Base-by-base conservation (phyloP, 257 asterid genomes). In the Osmanthus fragrans region DNA sequence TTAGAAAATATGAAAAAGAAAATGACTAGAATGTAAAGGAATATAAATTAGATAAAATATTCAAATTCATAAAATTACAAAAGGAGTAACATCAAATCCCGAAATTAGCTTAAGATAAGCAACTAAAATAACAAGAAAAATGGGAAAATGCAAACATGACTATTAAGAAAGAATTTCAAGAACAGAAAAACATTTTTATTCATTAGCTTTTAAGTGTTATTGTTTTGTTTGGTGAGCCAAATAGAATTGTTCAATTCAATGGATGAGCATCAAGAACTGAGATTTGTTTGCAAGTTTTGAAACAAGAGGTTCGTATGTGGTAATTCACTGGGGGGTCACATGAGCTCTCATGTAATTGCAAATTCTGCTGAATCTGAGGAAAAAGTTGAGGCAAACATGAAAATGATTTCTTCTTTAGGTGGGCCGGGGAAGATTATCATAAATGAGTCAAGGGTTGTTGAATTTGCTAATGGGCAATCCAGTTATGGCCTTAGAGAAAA, bases 241-340 rank as follows among this genome's bases (percentile, higher is more conserved):
- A 75, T 74, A 66, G 21, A 72, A 40, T 25, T 66, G 37, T 60
- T 45, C 47, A 16, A 8, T 34, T 78, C 76, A 79, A 88, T 84
- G 87, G 92, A 88, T 72, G 85, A 88, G 74, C 81, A 86, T 87
- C 89, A 85, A 51, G 93, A 85, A 60, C 79, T 80, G 76, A 84
- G 84, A 78, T 90, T 89, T 77, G 87, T 90, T 30, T 90, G 96
- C 86, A 92, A 85, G 85, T 73, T 85, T 77, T 90, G 97, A 80
- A 69, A 84, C 82, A 92, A 86, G 86, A 96, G 76, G 77, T 93
- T 68, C 85, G 85, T 92, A 25, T 90, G 94, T 83, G 97, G 98
- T 84, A 95, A 92, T 82, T 89, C 99, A 69, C 81, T 93, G 0
- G 97, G 96, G 39, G 99, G 94, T 8, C 97, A 93, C 87, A 91